phyloP scores from a whole-genome alignment of 1,284 basidiomycete species.

The Ceratobasidium sp. region DNA sequence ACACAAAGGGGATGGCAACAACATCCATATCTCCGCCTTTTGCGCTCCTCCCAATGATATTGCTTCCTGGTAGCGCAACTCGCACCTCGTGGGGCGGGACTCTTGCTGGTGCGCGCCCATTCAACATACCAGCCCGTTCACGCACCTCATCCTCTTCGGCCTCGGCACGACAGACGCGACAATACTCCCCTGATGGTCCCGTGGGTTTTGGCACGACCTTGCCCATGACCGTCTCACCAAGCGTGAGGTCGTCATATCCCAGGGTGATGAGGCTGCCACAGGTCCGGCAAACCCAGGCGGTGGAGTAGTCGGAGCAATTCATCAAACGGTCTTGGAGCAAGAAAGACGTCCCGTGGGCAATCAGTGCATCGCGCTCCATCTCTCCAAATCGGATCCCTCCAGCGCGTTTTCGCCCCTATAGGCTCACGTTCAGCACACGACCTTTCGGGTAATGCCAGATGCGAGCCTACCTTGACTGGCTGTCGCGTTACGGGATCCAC shows the following conservation, averaged over 20 bases:
- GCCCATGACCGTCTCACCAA: constrained; percentile 60
- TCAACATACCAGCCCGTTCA: constrained; percentile 54
- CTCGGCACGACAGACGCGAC: constrained; percentile 81
- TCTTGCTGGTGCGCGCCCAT: constrained; percentile 45
- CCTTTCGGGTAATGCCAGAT: not conserved
- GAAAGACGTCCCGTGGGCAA: constrained; percentile 98
- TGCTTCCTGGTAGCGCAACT: constrained; percentile 67
- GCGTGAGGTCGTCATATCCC: constrained; percentile 85
- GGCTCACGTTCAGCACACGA: constrained; percentile 3
- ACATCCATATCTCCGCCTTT: constrained; percentile 87
- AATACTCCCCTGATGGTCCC: constrained; percentile 85
- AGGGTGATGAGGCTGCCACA: constrained; percentile 96
- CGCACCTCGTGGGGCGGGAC: constrained; percentile 57
- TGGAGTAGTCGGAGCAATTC: constrained; percentile 99
- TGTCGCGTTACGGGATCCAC: constrained; percentile 95
- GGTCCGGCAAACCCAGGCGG: constrained; percentile 95
- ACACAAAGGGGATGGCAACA: constrained; percentile 94
- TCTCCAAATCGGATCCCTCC: constrained; percentile 99
- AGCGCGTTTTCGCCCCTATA: constrained; percentile 92
- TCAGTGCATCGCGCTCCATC: constrained; percentile 99
- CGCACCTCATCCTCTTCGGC: constrained; percentile 68
- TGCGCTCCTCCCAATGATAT: constrained; percentile 64
- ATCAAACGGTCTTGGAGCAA: constrained; percentile 97
- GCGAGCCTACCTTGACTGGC: constrained; percentile 83
- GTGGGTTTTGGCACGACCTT: constrained; percentile 56